Percentiles rank a stretch among this genome's conserved stretches.
Evolutionary conservation across 805 yeast genomes (phyloP).

Genomic region (Candida methanosorbosa): DNA sequence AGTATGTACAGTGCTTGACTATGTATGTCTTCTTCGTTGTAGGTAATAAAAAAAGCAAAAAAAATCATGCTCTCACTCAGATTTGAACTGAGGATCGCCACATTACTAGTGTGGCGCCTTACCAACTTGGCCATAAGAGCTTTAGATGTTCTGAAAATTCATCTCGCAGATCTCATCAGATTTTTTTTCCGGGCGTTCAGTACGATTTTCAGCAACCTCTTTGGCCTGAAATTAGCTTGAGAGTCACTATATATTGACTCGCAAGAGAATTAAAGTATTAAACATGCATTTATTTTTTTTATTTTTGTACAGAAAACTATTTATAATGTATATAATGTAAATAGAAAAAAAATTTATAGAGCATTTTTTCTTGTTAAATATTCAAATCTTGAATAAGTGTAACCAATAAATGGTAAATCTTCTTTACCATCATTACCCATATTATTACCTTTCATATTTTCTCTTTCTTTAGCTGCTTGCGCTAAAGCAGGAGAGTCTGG

Average conservation of each 20-base stretch:
- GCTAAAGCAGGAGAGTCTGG: constrained; percentile 80
- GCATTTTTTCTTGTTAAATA: constrained; percentile 76
- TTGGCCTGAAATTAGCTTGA: too few relatives aligned
- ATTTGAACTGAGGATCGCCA: constrained; percentile 27
- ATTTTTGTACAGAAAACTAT: too few relatives aligned
- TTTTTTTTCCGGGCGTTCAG: too few relatives aligned
- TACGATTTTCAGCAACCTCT: too few relatives aligned
- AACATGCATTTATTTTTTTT: too few relatives aligned
- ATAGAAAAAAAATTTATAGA: constrained; percentile 10
- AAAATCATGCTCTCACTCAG: constrained; percentile 23
- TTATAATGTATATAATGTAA: too few relatives aligned
- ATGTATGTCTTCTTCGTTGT: background rate
- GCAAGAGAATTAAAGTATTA: too few relatives aligned
- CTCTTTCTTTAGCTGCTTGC: constrained; percentile 60
- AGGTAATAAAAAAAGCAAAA: background rate
- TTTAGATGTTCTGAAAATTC: background rate
- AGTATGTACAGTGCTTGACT: too few relatives aligned
- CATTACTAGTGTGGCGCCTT: constrained; percentile 28
- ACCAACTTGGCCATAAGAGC: constrained; percentile 28
- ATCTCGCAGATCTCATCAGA: too few relatives aligned
- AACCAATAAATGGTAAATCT: constrained; percentile 95
- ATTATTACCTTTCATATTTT: constrained; percentile 34
- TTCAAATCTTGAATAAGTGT: constrained; percentile 92
- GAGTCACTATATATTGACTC: too few relatives aligned
- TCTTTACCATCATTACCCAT: constrained; percentile 52